Base-by-base conservation (phyloP, 768 basidiomycete species). In the Lentinula edodes region DNA sequence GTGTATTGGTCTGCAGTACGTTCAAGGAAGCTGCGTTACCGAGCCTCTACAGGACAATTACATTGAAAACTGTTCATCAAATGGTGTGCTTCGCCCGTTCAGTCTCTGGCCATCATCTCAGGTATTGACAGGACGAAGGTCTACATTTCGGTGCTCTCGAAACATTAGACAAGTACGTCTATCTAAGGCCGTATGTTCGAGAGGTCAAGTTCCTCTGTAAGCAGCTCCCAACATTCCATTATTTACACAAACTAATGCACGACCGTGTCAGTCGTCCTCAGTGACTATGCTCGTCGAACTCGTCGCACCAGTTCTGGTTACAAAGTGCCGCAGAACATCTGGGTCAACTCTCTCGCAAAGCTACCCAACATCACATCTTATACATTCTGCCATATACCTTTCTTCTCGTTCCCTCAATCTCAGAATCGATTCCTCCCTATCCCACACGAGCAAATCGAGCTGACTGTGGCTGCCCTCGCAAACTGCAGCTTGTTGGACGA, bases 161-260 rank as follows among this genome's bases (percentile, higher is more conserved):
- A 32, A 59, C 58, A 7, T 59, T 59, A n/a, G 58, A 59, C 45
- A 59, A 59, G 32, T 51, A 59, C 38, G 7, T 28, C 13, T 28
- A 60, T 39, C 39, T 60, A 34, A 23, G 59, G 12, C 8, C 59
- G 51, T 52, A 60, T 39, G 59, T 60, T 32, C 59, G 59, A 60
- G 32, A 38, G n/a, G 51, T 60, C 38, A 41, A 41, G 10, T 60
- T 60, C 46, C 20, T 34, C 18, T 60, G 59, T 52, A 23, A 60
- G 59, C 52, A 3, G 32, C 23, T 12, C 35, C 2, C 16, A 18
- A 9, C 32, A 9, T 32, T 50, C 2, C 20, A 20, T 34, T 23
- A 6, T 16, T 0, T 43, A 6, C 18, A 23, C 3, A 5, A 6
- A 34, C 56, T 43, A 38, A 50, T 18, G 20, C 38, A 15, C 16